A percentile compares a stretch with the other conserved stretches of the same genome.
Evolutionary conservation across 2,329 filamentous ascomycete species (phyloP).

Genomic region (Exophiala sp.): DNA sequence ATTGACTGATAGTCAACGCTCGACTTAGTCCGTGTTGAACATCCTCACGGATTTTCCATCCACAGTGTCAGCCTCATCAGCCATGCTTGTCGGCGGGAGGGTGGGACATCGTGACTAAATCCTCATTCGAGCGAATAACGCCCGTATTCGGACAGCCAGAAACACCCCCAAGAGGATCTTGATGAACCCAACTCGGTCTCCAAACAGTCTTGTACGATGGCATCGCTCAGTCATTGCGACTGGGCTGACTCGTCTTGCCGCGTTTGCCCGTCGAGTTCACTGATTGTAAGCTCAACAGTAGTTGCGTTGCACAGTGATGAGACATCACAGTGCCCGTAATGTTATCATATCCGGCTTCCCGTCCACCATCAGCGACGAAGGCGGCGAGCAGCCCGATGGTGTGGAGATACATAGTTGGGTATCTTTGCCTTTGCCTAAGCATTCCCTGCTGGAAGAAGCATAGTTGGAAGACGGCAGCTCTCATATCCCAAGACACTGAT

Average conservation of each 20-base stretch:
- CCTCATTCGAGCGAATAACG: background rate
- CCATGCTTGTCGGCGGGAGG: constrained; percentile 5
- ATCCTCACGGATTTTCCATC: background rate
- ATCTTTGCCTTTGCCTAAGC: background rate
- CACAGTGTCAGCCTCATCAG: background rate
- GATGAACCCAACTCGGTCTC: background rate
- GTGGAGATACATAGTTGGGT: background rate
- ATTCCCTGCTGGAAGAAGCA: background rate
- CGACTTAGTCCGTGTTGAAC: background rate
- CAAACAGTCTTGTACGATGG: background rate
- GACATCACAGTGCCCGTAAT: background rate
- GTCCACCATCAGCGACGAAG: background rate
- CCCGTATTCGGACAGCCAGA: constrained; percentile 5
- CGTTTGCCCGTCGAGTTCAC: too few relatives aligned
- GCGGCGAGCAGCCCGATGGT: background rate
- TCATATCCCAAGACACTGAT: constrained; percentile 1
- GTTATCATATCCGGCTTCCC: background rate
- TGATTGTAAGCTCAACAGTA: too few relatives aligned
- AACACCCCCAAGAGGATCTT: constrained; percentile 1
- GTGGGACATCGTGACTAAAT: background rate
- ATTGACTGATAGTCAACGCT: background rate
- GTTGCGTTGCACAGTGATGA: background rate
- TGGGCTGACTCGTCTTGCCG: too few relatives aligned
- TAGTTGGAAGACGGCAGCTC: background rate
- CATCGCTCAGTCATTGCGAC: too few relatives aligned